Conservation (phyloP, 2,329 filamentous ascomycete genomes). For the Colletotrichum spaethianum region DNA sequence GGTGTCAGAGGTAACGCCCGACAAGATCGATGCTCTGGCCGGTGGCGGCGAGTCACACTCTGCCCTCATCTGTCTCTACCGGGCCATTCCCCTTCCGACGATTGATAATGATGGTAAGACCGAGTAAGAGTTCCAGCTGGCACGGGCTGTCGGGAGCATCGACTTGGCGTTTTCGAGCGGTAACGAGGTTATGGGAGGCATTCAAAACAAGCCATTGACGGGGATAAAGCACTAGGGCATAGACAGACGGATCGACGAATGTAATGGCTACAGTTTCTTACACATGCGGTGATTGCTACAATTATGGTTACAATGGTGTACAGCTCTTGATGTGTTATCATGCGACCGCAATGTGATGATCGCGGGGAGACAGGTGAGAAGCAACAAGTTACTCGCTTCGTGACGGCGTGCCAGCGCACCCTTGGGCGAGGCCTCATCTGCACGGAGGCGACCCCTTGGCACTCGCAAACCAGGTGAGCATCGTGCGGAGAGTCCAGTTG, state of each 20-base stretch:
- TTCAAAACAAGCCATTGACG: slow-evolving; percentile 33
- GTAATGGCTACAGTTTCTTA: slow-evolving; percentile 32
- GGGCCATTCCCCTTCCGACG: slow-evolving; percentile 77
- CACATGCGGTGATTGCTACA: slow-evolving; percentile 4
- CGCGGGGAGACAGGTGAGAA: not conserved
- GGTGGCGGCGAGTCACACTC: slow-evolving; percentile 92
- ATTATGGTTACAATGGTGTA: slow-evolving; percentile 9
- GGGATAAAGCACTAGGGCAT: slow-evolving; percentile 27
- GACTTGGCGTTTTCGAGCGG: slow-evolving; percentile 40
- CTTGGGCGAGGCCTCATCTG: not conserved
- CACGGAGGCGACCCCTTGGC: not conserved
- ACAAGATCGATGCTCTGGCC: slow-evolving; percentile 91
- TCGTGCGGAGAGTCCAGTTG: not conserved
- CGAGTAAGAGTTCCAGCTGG: slow-evolving; percentile 45
- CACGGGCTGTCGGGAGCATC: slow-evolving; percentile 23
- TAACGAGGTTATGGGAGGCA: slow-evolving; percentile 37
- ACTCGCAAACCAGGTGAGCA: not conserved
- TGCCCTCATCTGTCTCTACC: slow-evolving; percentile 84
- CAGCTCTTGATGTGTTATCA: not conserved
- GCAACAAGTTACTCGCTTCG: too few species aligned
- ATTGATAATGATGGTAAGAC: slow-evolving; percentile 59
- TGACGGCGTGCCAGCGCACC: not conserved
- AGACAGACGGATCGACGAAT: slow-evolving; percentile 34
- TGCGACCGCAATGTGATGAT: not conserved
- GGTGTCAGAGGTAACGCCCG: slow-evolving; percentile 89